These are phyloP conservation scores for Albugo candida DNA, from an alignment of 352 stramenopile species.

Conservation along the genomic window DNA sequence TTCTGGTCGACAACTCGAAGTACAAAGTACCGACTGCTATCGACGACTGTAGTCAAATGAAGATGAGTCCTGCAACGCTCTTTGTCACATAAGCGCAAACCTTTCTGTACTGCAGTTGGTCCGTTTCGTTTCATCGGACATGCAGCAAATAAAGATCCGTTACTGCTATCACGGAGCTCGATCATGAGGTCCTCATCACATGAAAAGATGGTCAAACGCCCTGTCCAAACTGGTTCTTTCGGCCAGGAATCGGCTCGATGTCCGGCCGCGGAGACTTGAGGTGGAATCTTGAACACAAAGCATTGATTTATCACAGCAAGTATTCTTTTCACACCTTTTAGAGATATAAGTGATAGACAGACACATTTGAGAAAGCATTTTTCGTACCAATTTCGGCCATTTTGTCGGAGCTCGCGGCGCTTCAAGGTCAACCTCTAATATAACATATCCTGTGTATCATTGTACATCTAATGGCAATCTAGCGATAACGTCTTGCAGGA, in stretches of 20 bases:
- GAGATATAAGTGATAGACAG: too few species aligned
- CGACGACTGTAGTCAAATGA: slow-evolving; percentile 28
- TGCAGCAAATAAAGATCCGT: slow-evolving; percentile 29
- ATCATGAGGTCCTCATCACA: slow-evolving; percentile 36
- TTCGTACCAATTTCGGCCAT: too few species aligned
- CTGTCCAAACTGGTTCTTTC: slow-evolving; percentile 33
- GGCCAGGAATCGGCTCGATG: slow-evolving; percentile 53
- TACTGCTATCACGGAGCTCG: slow-evolving; percentile 36
- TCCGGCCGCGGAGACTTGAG: slow-evolving; percentile 30
- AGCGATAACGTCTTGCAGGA: neutral
- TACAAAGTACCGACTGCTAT: slow-evolving; percentile 89
- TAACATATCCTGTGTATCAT: too few species aligned
- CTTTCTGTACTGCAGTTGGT: slow-evolving; percentile 39
- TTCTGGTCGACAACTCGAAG: slow-evolving; percentile 78
- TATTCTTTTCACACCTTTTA: slow-evolving; percentile 26
- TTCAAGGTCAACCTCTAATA: too few species aligned
- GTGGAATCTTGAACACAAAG: slow-evolving; percentile 52
- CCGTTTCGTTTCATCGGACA: slow-evolving; percentile 39
- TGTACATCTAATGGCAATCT: too few species aligned
- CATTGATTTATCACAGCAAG: slow-evolving; percentile 45
- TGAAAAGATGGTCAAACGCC: slow-evolving; percentile 33
- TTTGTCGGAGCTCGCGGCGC: too few species aligned
- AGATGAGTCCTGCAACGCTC: neutral
- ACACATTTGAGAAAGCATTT: too few species aligned
- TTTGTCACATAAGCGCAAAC: slow-evolving; percentile 5